Percentiles rank a stretch among this genome's conserved stretches.
phyloP scores from a whole-genome alignment of 2,329 filamentous ascomycete genomes.

The Cordyceps tenuipes region DNA sequence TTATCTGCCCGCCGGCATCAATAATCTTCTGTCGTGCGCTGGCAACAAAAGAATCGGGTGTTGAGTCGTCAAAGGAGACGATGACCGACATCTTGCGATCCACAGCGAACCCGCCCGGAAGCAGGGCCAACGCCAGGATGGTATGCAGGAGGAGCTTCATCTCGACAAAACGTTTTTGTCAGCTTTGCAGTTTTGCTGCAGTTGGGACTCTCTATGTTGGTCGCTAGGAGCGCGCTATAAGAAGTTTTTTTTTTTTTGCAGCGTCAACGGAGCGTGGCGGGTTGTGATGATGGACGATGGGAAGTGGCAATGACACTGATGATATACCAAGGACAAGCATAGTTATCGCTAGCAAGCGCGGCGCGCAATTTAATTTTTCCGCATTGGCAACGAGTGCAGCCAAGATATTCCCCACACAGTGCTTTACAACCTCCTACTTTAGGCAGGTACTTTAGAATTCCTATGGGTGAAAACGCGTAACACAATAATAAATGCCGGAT shows the following conservation, averaged over 20 bases:
- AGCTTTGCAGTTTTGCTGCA: background rate
- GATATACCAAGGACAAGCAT: background rate
- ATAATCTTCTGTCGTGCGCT: slow-evolving; percentile 64
- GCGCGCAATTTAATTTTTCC: slow-evolving; percentile 1
- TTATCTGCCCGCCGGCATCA: slow-evolving; percentile 66
- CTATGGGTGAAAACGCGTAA: background rate
- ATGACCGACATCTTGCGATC: slow-evolving; percentile 66
- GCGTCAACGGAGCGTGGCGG: background rate
- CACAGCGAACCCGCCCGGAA: slow-evolving; percentile 52
- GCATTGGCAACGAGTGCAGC: background rate
- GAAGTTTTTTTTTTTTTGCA: background rate
- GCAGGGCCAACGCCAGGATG: slow-evolving; percentile 46
- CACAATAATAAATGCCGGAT: background rate
- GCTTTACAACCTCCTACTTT: background rate
- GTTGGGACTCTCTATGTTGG: background rate
- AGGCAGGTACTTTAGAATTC: background rate
- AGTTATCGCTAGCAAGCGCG: background rate
- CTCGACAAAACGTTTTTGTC: slow-evolving; percentile 23
- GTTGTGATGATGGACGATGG: background rate
- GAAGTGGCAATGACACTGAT: background rate
- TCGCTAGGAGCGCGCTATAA: background rate
- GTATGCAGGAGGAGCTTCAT: slow-evolving; percentile 58
- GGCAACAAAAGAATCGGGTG: slow-evolving; percentile 56
- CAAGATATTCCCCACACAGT: background rate
- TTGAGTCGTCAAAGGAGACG: slow-evolving; percentile 62